A percentile compares a stretch with the other conserved stretches of the same genome.
phyloP scores from a whole-genome alignment of 192 early-diverging fungal species.

The Coemansia sp. region DNA sequence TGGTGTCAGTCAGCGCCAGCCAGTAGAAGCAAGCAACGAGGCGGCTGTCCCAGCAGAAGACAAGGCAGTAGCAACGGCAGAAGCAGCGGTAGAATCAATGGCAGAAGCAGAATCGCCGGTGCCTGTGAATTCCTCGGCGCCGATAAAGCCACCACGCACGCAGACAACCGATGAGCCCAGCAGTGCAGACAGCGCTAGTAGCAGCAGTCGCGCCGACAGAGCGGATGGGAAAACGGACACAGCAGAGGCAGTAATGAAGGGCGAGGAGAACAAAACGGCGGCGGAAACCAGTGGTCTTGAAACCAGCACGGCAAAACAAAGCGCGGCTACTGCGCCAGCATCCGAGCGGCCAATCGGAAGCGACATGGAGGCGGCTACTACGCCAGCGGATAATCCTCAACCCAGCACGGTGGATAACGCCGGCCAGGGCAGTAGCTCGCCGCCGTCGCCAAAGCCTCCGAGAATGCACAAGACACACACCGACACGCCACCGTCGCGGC shows the following conservation, averaged over 20 bases:
- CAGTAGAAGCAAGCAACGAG: slow-evolving; percentile 14
- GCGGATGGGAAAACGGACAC: neutral
- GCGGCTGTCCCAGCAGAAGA: neutral
- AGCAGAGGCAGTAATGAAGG: neutral
- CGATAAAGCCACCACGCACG: neutral
- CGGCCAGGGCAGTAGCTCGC: slow-evolving; percentile 13
- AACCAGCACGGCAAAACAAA: slow-evolving; percentile 5
- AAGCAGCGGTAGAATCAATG: too few species aligned
- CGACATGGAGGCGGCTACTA: slow-evolving; percentile 13
- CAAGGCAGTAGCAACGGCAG: neutral
- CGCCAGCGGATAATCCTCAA: slow-evolving; percentile 20
- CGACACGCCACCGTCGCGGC: slow-evolving; percentile 13
- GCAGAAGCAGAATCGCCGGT: neutral
- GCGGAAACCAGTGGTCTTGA: neutral
- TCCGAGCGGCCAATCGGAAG: neutral
- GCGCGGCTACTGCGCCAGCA: slow-evolving; percentile 11
- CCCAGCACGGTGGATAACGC: slow-evolving; percentile 9
- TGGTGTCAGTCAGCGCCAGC: neutral
- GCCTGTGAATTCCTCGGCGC: neutral
- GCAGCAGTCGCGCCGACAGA: neutral
- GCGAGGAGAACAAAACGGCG: neutral
- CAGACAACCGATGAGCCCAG: neutral
- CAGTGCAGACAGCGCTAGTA: neutral
- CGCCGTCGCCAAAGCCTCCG: slow-evolving; percentile 19
- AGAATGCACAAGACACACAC: slow-evolving; percentile 27